A percentile compares a stretch with the other conserved stretches of the same genome.
These are phyloP conservation scores for Macaranga tanarius DNA, from an alignment of 441 rosid species.

Conservation along the genomic window DNA sequence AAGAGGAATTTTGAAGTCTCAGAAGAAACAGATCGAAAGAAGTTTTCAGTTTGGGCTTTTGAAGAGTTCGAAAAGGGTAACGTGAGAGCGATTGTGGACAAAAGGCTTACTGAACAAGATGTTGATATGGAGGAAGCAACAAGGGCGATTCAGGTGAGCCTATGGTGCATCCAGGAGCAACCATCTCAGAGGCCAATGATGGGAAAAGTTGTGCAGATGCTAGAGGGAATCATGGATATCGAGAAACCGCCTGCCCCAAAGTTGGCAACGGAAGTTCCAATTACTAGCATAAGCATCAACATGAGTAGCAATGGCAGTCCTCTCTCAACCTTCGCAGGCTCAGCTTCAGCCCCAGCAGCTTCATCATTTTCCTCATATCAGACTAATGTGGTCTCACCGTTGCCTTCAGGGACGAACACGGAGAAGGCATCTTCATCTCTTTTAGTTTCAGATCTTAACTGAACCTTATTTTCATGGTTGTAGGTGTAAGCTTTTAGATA, in stretches of 20 bases:
- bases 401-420: slow-evolving; percentile 32
- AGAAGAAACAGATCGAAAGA: slow-evolving; percentile 41
- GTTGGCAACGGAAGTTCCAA: slow-evolving; percentile 35
- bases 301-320: slow-evolving; percentile 41
- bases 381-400: slow-evolving; percentile 39
- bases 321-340: slow-evolving; percentile 41
- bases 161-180: slow-evolving; percentile 72
- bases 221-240: slow-evolving; percentile 58
- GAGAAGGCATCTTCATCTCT: slow-evolving; percentile 43
- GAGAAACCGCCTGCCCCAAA: slow-evolving; percentile 57
- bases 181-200: slow-evolving; percentile 68
- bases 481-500: background rate
- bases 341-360: slow-evolving; percentile 40
- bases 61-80: slow-evolving; percentile 60
- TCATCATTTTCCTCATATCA: slow-evolving; percentile 42
- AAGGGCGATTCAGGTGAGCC: slow-evolving; percentile 52
- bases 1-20: slow-evolving; percentile 56
- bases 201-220: slow-evolving; percentile 76
- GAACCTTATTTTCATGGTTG: background rate
- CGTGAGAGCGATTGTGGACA: slow-evolving; percentile 39
- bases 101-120: slow-evolving; percentile 34
- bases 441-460: slow-evolving; percentile 26
- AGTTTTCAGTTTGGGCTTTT: slow-evolving; percentile 57
- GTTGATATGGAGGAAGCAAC: slow-evolving; percentile 48
- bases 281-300: slow-evolving; percentile 38